phyloP scores from a whole-genome alignment of 257 asterid species.

The Craterostigma plantagineum region DNA sequence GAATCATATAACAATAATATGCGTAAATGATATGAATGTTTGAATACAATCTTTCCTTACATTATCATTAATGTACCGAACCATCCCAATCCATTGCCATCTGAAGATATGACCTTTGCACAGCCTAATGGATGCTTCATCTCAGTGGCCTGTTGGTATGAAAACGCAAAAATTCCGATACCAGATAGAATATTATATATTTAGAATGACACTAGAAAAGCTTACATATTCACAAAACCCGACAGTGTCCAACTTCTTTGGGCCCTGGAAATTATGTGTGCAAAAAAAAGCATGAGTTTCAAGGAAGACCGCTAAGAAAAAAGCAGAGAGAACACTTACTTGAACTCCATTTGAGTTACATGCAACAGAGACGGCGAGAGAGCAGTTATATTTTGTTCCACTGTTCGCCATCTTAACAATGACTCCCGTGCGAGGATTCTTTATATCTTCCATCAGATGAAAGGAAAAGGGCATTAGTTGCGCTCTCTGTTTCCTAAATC shows the following conservation, averaged over 20 bases:
- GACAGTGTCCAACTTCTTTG: constrained; percentile 33
- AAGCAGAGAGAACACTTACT: constrained; percentile 25
- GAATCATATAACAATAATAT: constrained; percentile 6
- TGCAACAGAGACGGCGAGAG: constrained; percentile 64
- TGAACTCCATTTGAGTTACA: constrained; percentile 53
- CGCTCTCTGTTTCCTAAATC: constrained; percentile 3
- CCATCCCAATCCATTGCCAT: constrained; percentile 67
- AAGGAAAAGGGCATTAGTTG: constrained; percentile 1
- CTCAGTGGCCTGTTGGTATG: constrained; percentile 40
- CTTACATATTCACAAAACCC: constrained; percentile 81
- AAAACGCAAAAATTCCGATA: constrained; percentile 3
- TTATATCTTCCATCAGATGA: constrained; percentile 43
- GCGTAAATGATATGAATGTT: no score
- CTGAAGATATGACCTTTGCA: constrained; percentile 46
- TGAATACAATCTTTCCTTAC: constrained; percentile 19
- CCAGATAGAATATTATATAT: not conserved
- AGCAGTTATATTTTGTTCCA: constrained; percentile 41
- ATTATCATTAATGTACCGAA: constrained; percentile 46
- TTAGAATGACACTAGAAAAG: no score
- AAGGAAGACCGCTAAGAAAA: constrained; percentile 7
- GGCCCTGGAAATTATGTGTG: constrained; percentile 41
- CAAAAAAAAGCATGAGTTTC: constrained; percentile 6
- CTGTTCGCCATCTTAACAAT: constrained; percentile 47
- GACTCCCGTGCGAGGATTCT: constrained; percentile 47
- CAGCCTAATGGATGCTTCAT: constrained; percentile 91